Percentiles rank a stretch among this genome's conserved stretches.
Evolutionary conservation across 2,329 filamentous ascomycete genomes (phyloP).

Genomic region (Aspergillus floridensis): DNA sequence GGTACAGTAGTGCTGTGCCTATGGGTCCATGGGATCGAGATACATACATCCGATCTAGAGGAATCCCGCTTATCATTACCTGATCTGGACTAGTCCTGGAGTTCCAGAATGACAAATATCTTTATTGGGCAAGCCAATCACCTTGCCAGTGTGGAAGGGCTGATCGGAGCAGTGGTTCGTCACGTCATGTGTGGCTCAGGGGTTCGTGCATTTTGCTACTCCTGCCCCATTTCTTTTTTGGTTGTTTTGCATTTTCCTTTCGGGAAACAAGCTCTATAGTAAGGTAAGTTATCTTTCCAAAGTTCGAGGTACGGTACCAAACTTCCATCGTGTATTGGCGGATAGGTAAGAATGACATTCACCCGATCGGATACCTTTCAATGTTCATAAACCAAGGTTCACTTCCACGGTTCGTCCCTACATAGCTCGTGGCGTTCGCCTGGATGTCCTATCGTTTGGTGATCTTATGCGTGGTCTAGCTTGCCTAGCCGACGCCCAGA

Average conservation of each 20-base stretch:
- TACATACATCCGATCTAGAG: background rate
- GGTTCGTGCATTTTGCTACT: conserved; percentile 20
- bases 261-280: background rate
- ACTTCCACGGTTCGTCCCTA: background rate
- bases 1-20: background rate
- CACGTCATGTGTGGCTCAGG: conserved; percentile 19
- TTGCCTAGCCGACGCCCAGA: background rate
- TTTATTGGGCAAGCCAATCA: conserved; percentile 22
- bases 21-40: background rate
- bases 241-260: background rate
- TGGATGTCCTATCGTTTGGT: background rate
- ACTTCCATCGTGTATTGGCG: background rate
- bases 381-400: background rate
- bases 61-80: conserved; percentile 20
- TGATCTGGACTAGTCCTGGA: conserved; percentile 6
- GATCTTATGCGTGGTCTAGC: background rate
- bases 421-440: background rate
- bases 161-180: conserved; percentile 13
- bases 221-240: background rate
- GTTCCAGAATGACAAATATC: conserved; percentile 26
- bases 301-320: background rate
- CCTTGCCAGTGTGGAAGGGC: background rate
- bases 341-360: conserved; percentile 8
- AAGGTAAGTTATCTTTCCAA: background rate
- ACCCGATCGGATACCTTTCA: background rate